Percentiles rank a stretch among this genome's conserved stretches.
phyloP scores from a whole-genome alignment of 768 basidiomycete species.

The Cystobasidiopsis lactophilus region DNA sequence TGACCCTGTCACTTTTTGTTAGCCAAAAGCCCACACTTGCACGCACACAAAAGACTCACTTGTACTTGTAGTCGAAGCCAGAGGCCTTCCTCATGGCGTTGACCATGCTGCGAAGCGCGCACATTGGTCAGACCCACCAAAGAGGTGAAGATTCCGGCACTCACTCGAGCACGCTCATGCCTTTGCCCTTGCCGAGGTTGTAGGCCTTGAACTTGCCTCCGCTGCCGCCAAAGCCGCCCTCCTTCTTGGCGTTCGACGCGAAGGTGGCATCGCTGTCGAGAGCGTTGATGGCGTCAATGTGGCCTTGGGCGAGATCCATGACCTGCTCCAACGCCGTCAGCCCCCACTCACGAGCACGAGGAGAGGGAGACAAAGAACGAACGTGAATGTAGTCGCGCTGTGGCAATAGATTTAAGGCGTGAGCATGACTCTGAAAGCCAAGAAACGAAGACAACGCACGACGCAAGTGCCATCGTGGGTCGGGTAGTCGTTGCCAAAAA shows the following conservation, averaged over 20 bases:
- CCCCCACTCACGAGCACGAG: too few species aligned
- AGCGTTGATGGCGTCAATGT: conserved; percentile 72
- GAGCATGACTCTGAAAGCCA: background rate
- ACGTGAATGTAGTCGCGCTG: conserved; percentile 25
- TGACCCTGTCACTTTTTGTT: conserved; percentile 27
- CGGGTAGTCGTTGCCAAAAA: conserved; percentile 94
- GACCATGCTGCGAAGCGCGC: conserved; percentile 36
- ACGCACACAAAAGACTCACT: conserved; percentile 23
- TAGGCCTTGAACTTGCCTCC: conserved; percentile 61
- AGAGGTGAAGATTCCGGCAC: background rate
- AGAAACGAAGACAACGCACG: conserved; percentile 1
- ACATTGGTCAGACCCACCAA: background rate
- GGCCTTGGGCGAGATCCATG: conserved; percentile 83
- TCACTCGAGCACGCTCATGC: conserved; percentile 62
- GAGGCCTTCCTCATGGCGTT: conserved; percentile 85
- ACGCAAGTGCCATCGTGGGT: conserved; percentile 93
- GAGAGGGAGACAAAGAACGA: background rate
- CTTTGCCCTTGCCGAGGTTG: conserved; percentile 71
- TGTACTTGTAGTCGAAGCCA: conserved; percentile 66
- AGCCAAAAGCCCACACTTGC: background rate
- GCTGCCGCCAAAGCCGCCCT: conserved; percentile 17
- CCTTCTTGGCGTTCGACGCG: background rate
- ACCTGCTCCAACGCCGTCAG: too few species aligned
- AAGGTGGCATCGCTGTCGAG: conserved; percentile 35
- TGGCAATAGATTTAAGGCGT: background rate